Conservation (phyloP, 345 rosid species). For the Rhodamnia argentea region DNA sequence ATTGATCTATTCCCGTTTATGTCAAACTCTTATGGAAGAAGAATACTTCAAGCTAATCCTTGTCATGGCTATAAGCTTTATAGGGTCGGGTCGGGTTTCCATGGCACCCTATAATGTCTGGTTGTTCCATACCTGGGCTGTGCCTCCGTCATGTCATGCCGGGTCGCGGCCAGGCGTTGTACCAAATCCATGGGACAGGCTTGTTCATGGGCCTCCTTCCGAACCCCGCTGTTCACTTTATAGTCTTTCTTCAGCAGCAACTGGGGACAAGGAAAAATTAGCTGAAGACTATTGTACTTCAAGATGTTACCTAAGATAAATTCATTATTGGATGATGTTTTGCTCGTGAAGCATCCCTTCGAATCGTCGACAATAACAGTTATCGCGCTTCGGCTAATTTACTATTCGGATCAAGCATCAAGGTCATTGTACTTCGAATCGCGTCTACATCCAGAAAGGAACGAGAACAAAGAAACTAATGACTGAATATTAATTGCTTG, state of each 20-base stretch:
- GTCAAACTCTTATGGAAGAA: background rate
- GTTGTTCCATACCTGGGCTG: background rate
- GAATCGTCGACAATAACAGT: background rate
- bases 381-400: too few species aligned
- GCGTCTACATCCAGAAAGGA: too few species aligned
- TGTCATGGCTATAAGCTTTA: background rate
- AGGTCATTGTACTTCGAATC: too few species aligned
- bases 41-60: background rate
- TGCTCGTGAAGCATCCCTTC: background rate
- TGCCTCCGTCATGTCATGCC: background rate
- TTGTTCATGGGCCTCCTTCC: background rate
- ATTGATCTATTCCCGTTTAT: background rate
- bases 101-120: background rate
- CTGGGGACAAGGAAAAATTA: background rate
- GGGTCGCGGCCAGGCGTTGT: background rate
- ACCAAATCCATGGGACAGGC: background rate
- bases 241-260: background rate
- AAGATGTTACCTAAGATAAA: background rate
- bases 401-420: too few species aligned
- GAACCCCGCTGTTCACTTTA: background rate
- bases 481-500: too few species aligned
- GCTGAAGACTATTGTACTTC: background rate
- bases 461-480: too few species aligned
- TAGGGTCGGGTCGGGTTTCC: background rate
- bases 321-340: background rate